phyloP scores from a whole-genome alignment of 305 asterid genomes.

The Petunia hybrid region DNA sequence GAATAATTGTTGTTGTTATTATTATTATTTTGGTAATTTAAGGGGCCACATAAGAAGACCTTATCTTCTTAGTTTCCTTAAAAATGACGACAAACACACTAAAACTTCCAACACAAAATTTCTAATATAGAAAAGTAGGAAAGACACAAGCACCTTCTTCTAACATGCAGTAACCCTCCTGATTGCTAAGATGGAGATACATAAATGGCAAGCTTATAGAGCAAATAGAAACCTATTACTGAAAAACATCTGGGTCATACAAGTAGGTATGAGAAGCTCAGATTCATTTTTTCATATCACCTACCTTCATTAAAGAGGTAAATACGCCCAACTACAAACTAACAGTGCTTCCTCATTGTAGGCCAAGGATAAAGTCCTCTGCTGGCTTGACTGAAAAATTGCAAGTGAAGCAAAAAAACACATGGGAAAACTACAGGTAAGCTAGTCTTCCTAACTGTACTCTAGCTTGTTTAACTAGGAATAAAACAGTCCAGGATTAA shows the following conservation, averaged over 20 bases:
- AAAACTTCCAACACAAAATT: constrained; percentile 12
- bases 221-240: constrained; percentile 1
- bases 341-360: background rate
- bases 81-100: background rate
- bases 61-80: constrained; percentile 4
- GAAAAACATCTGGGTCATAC: background rate
- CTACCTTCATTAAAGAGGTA: constrained; percentile 13
- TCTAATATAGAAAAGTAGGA: background rate
- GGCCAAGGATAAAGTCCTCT: background rate
- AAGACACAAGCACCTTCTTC: constrained; percentile 12
- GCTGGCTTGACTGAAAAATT: background rate
- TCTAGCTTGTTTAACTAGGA: background rate
- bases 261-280: background rate
- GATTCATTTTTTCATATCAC: background rate
- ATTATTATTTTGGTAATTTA: background rate
- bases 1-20: background rate
- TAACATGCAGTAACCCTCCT: background rate
- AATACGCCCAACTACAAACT: background rate
- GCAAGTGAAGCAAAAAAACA: constrained; percentile 15
- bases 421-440: constrained; percentile 7
- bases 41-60: constrained; percentile 5
- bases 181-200: constrained; percentile 9
- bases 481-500: background rate
- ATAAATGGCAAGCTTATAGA: constrained; percentile 15
- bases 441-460: constrained; percentile 16